Evolutionary conservation across 129 eudicot genomes (phyloP), one percentile per base, ranked within the genome.

Genomic region (Mikania micrantha): DNA sequence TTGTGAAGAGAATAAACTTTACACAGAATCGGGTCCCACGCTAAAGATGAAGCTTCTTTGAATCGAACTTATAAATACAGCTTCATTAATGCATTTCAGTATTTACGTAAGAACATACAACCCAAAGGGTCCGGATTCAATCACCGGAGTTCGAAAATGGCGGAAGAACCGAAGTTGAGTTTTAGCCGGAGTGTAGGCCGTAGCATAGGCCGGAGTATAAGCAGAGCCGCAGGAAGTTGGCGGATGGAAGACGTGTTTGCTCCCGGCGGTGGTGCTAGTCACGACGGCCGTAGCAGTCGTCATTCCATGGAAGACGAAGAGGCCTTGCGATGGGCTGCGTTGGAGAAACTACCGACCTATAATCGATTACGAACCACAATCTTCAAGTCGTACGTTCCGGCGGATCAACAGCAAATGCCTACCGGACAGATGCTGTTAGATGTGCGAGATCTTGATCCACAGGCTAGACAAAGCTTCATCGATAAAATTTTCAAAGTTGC

Each of bases 321-420:
- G 63, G 90, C 87, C 4, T 48, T 87, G 13, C 68, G 76, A 39
- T 87, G 95, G 95, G 85, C 85, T 38, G 90, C 90, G 1, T 27
- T 87, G 47, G 87, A 84, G 72, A 87, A 79, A 22, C 58, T 87
- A 1, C 87, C 90, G 0, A 84, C 85, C 3, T 76, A 81, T 24
- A 85, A 84, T 34, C 63, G 99, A 16, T 50, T 93, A 65, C 83
- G 96, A 48, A 89, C 90, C 0, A 87, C 88, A 0, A 77, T 90
- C 13, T 75, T 87, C 0, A 83, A 82, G 67, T 76, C 85, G 10
- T 82, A 49, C 25, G 38, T 59, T 29, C 73, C 44, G 12, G 80
- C 44, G 1, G 69, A 67, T 58, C 74, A 75, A 7, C 74, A 67
- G 31, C 31, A 42, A 39, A 38, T 42, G 21, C 59, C 50, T 4